Evolutionary conservation across 768 basidiomycete genomes (phyloP).

Genomic region (Leccinellum rugosiceps): DNA sequence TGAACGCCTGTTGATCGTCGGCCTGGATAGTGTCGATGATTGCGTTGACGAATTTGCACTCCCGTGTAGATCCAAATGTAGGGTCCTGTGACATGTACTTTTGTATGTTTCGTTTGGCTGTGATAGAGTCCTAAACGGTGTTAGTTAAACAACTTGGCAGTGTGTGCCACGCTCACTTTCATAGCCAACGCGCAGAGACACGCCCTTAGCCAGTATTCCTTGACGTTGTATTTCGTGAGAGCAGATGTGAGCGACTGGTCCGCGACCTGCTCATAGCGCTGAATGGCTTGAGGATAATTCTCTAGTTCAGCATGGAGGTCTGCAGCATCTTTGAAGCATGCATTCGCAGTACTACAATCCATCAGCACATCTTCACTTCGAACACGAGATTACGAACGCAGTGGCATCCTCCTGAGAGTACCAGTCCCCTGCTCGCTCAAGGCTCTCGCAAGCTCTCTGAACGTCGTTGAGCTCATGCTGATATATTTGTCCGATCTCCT

Average conservation of each 20-base stretch:
- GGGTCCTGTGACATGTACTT: slow-evolving; percentile 81
- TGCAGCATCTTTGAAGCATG: slow-evolving; percentile 94
- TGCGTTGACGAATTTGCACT: slow-evolving; percentile 81
- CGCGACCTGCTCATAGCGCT: slow-evolving; percentile 88
- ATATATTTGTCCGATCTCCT: slow-evolving; percentile 93
- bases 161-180: slow-evolving; percentile 51
- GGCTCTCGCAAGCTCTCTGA: slow-evolving; percentile 86
- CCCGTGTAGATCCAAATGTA: slow-evolving; percentile 83
- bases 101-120: slow-evolving; percentile 73
- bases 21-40: slow-evolving; percentile 76
- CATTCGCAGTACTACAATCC: slow-evolving; percentile 79
- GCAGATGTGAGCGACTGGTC: slow-evolving; percentile 74
- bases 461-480: slow-evolving; percentile 80
- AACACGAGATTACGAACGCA: slow-evolving; percentile 58
- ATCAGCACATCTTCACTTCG: slow-evolving; percentile 1
- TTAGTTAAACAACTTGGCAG: slow-evolving; percentile 5
- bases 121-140: slow-evolving; percentile 69
- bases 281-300: slow-evolving; percentile 80
- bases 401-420: slow-evolving; percentile 96
- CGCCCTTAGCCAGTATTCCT: slow-evolving; percentile 93
- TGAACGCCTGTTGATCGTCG: slow-evolving; percentile 72
- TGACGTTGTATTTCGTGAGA: slow-evolving; percentile 97
- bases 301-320: slow-evolving; percentile 90
- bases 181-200: slow-evolving; percentile 86
- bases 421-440: slow-evolving; percentile 91